Percentiles rank a stretch among this genome's conserved stretches.
phyloP scores from a whole-genome alignment of 2,329 filamentous ascomycete genomes.

The Trichoderma pleuroti region DNA sequence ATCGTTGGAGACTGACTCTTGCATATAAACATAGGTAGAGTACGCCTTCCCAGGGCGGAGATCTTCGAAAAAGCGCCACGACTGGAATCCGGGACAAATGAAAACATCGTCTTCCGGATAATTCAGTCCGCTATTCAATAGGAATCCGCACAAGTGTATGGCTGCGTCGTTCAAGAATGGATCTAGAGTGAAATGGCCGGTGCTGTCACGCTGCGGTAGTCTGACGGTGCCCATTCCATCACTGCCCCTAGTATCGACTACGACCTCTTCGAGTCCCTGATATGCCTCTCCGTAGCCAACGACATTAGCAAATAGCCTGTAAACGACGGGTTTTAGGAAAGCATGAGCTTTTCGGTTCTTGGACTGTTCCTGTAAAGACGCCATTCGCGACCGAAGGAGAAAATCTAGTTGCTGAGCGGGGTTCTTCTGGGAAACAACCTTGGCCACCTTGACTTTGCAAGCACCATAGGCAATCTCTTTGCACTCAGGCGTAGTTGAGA shows the following conservation, averaged over 20 bases:
- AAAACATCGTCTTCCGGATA: background rate
- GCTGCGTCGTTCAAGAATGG: background rate
- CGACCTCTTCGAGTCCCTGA: conserved; percentile 9
- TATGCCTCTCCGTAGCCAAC: background rate
- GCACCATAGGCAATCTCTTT: background rate
- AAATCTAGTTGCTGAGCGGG: background rate
- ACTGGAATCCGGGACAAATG: background rate
- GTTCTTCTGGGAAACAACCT: background rate
- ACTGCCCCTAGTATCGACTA: background rate
- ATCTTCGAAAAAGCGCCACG: background rate
- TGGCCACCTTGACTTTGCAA: background rate
- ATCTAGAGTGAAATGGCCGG: background rate
- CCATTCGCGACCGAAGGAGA: background rate
- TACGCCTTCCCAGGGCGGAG: background rate
- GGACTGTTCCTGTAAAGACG: background rate
- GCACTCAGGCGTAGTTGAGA: background rate
- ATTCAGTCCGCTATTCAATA: background rate
- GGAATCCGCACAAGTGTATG: background rate
- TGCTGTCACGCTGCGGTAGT: background rate
- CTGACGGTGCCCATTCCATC: conserved; percentile 10
- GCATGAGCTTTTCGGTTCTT: background rate
- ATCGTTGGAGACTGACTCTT: background rate
- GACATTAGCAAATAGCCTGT: background rate
- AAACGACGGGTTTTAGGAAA: background rate
- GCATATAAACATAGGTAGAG: background rate